Evolutionary conservation across 2,329 filamentous ascomycete species (phyloP).

Genomic region (Aureobasidium melanogenum): DNA sequence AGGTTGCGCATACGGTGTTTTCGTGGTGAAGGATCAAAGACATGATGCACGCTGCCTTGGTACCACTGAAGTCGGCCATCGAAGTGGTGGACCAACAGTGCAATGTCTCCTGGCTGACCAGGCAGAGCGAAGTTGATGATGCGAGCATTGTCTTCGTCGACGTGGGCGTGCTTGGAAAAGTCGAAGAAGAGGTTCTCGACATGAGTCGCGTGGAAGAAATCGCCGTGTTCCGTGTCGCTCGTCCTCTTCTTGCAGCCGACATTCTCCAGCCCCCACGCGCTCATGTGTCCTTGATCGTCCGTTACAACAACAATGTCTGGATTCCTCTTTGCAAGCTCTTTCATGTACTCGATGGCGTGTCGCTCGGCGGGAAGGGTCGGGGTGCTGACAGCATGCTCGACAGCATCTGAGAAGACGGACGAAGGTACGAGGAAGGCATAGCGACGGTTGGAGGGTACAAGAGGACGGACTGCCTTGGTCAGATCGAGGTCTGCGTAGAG

Average conservation of each 20-base stretch:
- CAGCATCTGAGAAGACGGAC: conserved; percentile 69
- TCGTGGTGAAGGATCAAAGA: conserved; percentile 65
- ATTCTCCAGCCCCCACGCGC: conserved; percentile 86
- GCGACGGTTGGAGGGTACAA: conserved; percentile 37
- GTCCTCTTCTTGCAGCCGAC: conserved; percentile 61
- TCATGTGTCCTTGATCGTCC: conserved; percentile 78
- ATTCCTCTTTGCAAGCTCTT: conserved; percentile 73
- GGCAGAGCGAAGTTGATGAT: conserved; percentile 52
- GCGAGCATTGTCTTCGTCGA: conserved; percentile 51
- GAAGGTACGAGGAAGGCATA: conserved; percentile 80
- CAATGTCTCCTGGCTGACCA: conserved; percentile 14
- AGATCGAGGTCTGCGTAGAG: conserved; percentile 78
- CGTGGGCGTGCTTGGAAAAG: conserved; percentile 26
- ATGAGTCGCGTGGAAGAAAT: conserved; percentile 80
- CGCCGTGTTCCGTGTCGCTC: conserved; percentile 20
- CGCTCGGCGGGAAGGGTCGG: conserved; percentile 31
- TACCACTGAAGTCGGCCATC: conserved; percentile 79
- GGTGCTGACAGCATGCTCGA: conserved; percentile 49
- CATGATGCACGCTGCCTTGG: conserved; percentile 64
- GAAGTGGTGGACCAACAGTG: conserved; percentile 71
- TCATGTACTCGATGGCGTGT: conserved; percentile 71
- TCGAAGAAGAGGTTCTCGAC: conserved; percentile 49
- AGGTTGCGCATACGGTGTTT: conserved; percentile 52
- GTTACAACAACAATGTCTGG: conserved; percentile 83
- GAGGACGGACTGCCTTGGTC: conserved; percentile 54